phyloP scores from a whole-genome alignment of 1,139 yeast genomes.

The Geotrichum restrictum region DNA sequence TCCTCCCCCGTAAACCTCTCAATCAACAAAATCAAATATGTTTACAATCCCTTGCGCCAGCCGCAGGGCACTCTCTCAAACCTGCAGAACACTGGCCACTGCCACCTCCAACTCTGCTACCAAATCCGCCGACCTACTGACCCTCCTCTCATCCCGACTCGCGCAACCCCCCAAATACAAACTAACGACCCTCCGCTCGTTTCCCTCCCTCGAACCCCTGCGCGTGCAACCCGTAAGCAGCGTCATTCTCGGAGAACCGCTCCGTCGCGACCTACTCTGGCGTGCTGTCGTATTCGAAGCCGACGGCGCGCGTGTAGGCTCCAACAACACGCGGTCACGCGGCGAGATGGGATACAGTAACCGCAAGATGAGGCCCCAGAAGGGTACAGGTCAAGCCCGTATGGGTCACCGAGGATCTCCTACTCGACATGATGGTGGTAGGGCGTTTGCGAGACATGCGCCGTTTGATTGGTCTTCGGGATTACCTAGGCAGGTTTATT shows the following conservation, averaged over 20 bases:
- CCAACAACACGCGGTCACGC: constrained; percentile 81
- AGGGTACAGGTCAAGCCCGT: constrained; percentile 94
- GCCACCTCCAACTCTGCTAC: constrained; percentile 1
- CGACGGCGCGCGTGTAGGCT: constrained; percentile 83
- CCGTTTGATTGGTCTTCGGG: constrained; percentile 86
- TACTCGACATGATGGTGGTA: constrained; percentile 80
- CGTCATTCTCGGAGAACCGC: constrained; percentile 61
- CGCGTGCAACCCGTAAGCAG: constrained; percentile 72
- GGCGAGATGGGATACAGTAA: constrained; percentile 84
- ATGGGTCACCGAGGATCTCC: constrained; percentile 96
- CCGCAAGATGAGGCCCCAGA: constrained; percentile 79
- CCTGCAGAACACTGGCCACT: constrained; percentile 7
- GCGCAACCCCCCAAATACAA: constrained; percentile 67
- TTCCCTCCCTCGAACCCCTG: constrained; percentile 87
- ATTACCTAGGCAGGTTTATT: constrained; percentile 72
- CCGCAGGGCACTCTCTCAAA: not conserved
- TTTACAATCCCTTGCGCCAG: not conserved
- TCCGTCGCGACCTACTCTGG: constrained; percentile 91
- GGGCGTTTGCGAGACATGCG: constrained; percentile 82
- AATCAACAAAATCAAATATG: not conserved
- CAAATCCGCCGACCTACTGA: constrained; percentile 11
- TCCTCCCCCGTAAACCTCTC: not conserved
- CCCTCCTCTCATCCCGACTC: constrained; percentile 22
- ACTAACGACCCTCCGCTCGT: constrained; percentile 72
- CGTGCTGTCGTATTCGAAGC: constrained; percentile 90